Evolutionary conservation across 2,329 filamentous ascomycete species (phyloP).

Genomic region (Parafenestella ontariensis): DNA sequence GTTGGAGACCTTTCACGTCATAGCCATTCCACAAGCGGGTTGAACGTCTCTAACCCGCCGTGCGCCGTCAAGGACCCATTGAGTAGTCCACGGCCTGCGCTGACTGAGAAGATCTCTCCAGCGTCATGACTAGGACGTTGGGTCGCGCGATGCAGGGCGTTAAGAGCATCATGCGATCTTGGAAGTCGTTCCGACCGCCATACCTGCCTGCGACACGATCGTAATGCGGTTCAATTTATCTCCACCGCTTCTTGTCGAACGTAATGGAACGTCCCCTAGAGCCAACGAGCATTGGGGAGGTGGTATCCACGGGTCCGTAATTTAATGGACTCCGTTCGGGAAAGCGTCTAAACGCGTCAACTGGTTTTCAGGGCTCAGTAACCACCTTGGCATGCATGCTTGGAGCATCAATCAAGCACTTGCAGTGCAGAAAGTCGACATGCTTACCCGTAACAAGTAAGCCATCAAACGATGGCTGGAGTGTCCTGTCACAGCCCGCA

Average conservation of each 20-base stretch:
- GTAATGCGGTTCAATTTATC: background rate
- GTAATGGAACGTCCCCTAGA: background rate
- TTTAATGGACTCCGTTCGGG: background rate
- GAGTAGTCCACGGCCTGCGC: too few species aligned
- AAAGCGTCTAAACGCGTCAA: background rate
- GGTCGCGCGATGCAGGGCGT: background rate
- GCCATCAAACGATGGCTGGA: slow-evolving; percentile 10
- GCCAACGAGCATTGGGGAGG: background rate
- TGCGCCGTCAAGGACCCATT: background rate
- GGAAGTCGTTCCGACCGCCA: background rate
- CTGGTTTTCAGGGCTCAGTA: slow-evolving; percentile 4
- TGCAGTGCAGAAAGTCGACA: background rate
- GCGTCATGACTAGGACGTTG: background rate
- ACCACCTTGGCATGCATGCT: slow-evolving; percentile 18
- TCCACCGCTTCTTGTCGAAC: background rate
- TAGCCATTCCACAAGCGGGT: background rate
- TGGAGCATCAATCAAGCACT: slow-evolving; percentile 11
- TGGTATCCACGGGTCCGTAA: background rate
- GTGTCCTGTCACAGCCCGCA: slow-evolving; percentile 4
- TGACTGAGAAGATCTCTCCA: background rate
- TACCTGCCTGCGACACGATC: background rate
- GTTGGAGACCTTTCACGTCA: slow-evolving; percentile 1
- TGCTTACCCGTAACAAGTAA: slow-evolving; percentile 9
- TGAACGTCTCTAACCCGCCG: background rate
- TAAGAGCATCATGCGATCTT: background rate